phyloP scores from a whole-genome alignment of 176 grass and related monocot species.

The Cymbopogon citratus region DNA sequence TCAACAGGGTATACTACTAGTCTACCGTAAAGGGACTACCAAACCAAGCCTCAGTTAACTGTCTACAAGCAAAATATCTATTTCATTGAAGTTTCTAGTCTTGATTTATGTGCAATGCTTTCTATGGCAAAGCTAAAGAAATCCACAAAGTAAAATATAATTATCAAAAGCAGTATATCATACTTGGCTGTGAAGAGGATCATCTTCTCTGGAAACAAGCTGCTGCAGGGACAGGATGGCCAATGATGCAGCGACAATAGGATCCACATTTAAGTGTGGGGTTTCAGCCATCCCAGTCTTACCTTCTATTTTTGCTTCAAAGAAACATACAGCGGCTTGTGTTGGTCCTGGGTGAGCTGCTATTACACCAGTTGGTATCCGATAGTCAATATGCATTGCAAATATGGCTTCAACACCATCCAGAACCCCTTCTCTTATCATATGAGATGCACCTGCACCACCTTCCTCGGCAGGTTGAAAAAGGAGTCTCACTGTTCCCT shows the following conservation, averaged over 20 bases:
- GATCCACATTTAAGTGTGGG: constrained; percentile 78
- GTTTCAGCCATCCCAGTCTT: constrained; percentile 66
- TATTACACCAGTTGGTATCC: constrained; percentile 47
- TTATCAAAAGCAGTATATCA: background rate
- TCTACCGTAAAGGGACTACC: background rate
- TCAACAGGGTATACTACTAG: background rate
- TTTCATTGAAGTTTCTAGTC: background rate
- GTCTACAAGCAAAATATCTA: background rate
- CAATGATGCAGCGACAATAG: constrained; percentile 62
- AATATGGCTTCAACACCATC: constrained; percentile 72
- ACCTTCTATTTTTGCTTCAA: constrained; percentile 77
- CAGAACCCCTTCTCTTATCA: constrained; percentile 78
- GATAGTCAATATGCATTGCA: constrained; percentile 69
- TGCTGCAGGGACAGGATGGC: constrained; percentile 64
- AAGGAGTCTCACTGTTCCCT: constrained; percentile 91
- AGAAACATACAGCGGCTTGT: constrained; percentile 71
- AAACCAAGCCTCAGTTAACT: background rate
- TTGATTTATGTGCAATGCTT: background rate
- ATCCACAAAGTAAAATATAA: background rate
- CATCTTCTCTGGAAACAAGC: constrained; percentile 76
- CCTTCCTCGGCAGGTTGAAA: constrained; percentile 97
- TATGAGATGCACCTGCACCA: constrained; percentile 81
- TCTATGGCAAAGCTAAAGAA: background rate
- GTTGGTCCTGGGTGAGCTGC: constrained; percentile 57
- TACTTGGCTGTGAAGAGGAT: constrained; percentile 93